Evolutionary conservation across 176 grass and related monocot species (phyloP).

Genomic region (Pontederia paniculata): DNA sequence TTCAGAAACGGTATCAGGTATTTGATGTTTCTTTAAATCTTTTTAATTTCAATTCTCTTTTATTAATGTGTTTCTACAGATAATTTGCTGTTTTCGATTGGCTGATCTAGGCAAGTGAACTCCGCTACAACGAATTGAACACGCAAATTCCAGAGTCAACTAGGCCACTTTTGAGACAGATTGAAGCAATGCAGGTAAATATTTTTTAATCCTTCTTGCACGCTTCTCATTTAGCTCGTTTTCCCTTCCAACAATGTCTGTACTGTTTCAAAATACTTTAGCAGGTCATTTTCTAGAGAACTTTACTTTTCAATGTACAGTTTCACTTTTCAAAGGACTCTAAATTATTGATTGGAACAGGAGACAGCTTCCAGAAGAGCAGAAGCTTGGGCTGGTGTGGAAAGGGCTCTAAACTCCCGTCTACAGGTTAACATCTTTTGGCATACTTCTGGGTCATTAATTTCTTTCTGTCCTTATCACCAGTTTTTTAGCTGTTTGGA

Average conservation of each 20-base stretch:
- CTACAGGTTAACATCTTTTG: constrained; percentile 47
- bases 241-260: background rate
- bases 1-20: constrained; percentile 98
- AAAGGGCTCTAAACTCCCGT: constrained; percentile 86
- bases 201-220: constrained; percentile 4
- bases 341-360: constrained; percentile 34
- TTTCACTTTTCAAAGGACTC: background rate
- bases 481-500: no score
- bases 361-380: constrained; percentile 76
- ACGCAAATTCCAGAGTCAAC: constrained; percentile 99
- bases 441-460: constrained; percentile 1
- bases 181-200: constrained; percentile 94
- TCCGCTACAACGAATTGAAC: constrained; percentile 93
- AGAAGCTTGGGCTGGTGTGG: constrained; percentile 92
- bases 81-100: background rate
- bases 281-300: background rate
- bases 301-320: background rate
- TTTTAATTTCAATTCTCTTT: background rate
- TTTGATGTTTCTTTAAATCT: constrained; percentile 17
- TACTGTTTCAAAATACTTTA: no score
- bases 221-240: background rate
- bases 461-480: background rate
- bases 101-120: constrained; percentile 69
- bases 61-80: constrained; percentile 15
- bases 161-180: constrained; percentile 87